Evolutionary conservation across 2,329 filamentous ascomycete genomes (phyloP).

Genomic region (Sclerotiophoma versabilis): DNA sequence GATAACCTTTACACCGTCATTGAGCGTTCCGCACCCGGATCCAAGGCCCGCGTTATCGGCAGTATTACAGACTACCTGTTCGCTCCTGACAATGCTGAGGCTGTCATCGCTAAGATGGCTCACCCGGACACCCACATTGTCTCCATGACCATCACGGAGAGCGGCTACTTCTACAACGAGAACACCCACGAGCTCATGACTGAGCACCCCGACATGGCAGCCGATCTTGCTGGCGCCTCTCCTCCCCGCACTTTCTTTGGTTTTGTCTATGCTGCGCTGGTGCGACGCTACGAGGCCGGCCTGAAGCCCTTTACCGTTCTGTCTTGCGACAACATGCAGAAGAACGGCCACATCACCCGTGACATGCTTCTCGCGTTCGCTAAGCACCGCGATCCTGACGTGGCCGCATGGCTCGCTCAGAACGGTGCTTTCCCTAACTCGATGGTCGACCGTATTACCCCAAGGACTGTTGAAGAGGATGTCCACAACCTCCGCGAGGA

Average conservation of each 20-base stretch:
- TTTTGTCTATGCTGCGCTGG: slow-evolving; percentile 37
- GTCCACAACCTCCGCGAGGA: slow-evolving; percentile 28
- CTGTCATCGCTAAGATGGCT: slow-evolving; percentile 40
- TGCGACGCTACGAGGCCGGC: slow-evolving; percentile 33
- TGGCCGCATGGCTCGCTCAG: slow-evolving; percentile 35
- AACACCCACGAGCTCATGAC: slow-evolving; percentile 37
- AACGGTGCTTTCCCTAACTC: slow-evolving; percentile 42
- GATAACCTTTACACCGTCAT: slow-evolving; percentile 41
- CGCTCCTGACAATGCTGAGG: slow-evolving; percentile 37
- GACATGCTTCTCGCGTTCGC: slow-evolving; percentile 37
- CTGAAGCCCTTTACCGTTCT: slow-evolving; percentile 39
- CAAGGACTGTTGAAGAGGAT: slow-evolving; percentile 34
- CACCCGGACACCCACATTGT: slow-evolving; percentile 40
- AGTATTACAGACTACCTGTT: slow-evolving; percentile 41
- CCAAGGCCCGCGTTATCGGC: slow-evolving; percentile 33
- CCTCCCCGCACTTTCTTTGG: slow-evolving; percentile 38
- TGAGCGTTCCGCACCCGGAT: slow-evolving; percentile 33
- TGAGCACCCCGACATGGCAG: slow-evolving; percentile 37
- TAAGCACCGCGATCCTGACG: slow-evolving; percentile 31
- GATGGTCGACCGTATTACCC: slow-evolving; percentile 43
- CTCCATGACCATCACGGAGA: slow-evolving; percentile 41
- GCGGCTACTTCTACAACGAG: slow-evolving; percentile 41
- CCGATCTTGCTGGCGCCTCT: slow-evolving; percentile 29
- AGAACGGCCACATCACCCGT: slow-evolving; percentile 38
- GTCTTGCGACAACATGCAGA: slow-evolving; percentile 43